A percentile compares a stretch with the other conserved stretches of the same genome.
Conservation (phyloP, 2,329 filamentous ascomycete species). For the Claviceps spartinae region DNA sequence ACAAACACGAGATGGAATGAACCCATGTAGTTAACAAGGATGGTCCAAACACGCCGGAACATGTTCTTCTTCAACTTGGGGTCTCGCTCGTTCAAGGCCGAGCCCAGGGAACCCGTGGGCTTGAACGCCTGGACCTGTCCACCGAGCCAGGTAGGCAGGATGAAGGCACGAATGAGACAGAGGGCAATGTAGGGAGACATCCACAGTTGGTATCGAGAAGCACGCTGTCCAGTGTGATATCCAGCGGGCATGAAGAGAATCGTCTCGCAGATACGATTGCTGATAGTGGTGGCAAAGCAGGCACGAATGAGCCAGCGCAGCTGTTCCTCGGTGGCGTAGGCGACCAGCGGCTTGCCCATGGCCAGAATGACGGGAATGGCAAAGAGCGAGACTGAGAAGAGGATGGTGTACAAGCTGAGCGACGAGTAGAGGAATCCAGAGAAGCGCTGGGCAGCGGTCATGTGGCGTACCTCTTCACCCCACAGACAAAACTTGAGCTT, state of each 20-base stretch:
- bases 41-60: slow-evolving; percentile 37
- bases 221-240: slow-evolving; percentile 45
- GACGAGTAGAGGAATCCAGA: slow-evolving; percentile 44
- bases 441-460: slow-evolving; percentile 44
- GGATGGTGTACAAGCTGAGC: slow-evolving; percentile 41
- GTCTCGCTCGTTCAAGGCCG: slow-evolving; percentile 44
- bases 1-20: slow-evolving; percentile 42
- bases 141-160: slow-evolving; percentile 46
- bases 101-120: slow-evolving; percentile 43
- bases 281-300: slow-evolving; percentile 36
- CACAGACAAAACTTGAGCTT: slow-evolving; percentile 47
- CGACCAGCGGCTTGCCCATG: slow-evolving; percentile 42
- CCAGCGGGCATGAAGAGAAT: slow-evolving; percentile 45
- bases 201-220: slow-evolving; percentile 43
- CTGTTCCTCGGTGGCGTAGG: slow-evolving; percentile 37
- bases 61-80: slow-evolving; percentile 36
- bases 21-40: slow-evolving; percentile 42
- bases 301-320: slow-evolving; percentile 45
- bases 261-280: slow-evolving; percentile 42
- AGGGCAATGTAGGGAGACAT: slow-evolving; percentile 49
- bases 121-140: slow-evolving; percentile 46
- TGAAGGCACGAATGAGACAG: slow-evolving; percentile 42
- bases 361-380: slow-evolving; percentile 45
- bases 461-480: slow-evolving; percentile 36
- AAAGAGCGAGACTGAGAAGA: slow-evolving; percentile 40